Base-by-base conservation (phyloP, 2,329 filamentous ascomycete genomes). In the Curvularia lunata region DNA sequence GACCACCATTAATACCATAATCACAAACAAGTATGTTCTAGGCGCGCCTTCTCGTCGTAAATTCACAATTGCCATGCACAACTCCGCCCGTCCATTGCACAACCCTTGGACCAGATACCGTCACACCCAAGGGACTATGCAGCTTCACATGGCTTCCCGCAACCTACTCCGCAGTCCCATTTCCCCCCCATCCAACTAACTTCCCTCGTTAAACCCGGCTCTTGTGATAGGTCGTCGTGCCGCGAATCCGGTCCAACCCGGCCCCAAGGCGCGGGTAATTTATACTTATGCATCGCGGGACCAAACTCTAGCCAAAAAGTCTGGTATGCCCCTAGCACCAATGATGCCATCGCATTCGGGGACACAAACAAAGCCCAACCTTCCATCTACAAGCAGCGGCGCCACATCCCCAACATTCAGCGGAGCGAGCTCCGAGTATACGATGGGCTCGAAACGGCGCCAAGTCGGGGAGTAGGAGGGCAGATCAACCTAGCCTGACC, bases 241-340 rank as follows among this genome's bases (percentile, higher is more conserved):
- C n/a, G 18, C 21, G 18, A 37, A 37, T 42, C 40, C 23, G 40
- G 40, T 42, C 16, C 21, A 42, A 4, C 13, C 21, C 21, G 7
- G 5, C 12, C 45, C 28, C 28, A 21, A 16, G 30, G 18, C 10
- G 45, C 45, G 28, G 46, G 38, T 51, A 43, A 54, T 50, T n/a
- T n/a, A n/a, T n/a, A n/a, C 46, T 38, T 42, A 43, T 23, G n/a
- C n/a, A 43, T 50, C 28, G 28, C 52, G 46, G 46, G 34, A 27
- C 46, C 38, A 54, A 23, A 42, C 21, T 42, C 7, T 42, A 1
- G 25, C 23, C 13, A 12, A 10, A 10, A 48, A 16, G n/a, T 23
- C 45, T 16, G 45, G 28, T 23, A 18, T 16, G 12, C 28, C n/a
- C n/a, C 19, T 48, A 23, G 45, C 21, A 42, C 40, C 28, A 16